Evolutionary conservation across 139 green algal genomes (phyloP).

Genomic region (Astrephomene gubernaculifera): DNA sequence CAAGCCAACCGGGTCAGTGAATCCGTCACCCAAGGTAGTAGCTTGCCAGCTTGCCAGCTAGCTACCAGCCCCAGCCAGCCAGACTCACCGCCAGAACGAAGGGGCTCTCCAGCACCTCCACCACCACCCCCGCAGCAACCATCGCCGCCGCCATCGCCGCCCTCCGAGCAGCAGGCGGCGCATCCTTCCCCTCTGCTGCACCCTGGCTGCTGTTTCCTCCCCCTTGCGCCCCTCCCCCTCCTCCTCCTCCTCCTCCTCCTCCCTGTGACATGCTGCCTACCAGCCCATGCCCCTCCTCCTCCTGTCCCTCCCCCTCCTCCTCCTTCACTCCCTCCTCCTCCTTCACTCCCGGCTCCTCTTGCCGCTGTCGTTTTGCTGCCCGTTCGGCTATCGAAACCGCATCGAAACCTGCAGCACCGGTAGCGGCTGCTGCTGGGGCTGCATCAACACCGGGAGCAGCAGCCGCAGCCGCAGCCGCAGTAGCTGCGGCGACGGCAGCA

Average conservation of each 20-base stretch:
- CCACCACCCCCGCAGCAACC: neutral
- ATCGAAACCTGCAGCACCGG: too few relatives aligned
- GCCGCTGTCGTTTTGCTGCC: too few relatives aligned
- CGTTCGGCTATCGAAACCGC: too few relatives aligned
- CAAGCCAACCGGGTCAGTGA: neutral
- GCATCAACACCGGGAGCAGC: neutral
- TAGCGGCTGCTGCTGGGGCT: neutral
- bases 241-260: too few relatives aligned
- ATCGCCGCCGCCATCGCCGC: neutral
- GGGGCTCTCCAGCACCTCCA: constrained; percentile 21
- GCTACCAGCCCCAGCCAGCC: neutral
- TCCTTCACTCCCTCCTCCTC: too few relatives aligned
- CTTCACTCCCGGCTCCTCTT: too few relatives aligned
- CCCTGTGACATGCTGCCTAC: too few relatives aligned
- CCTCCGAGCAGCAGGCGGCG: neutral
- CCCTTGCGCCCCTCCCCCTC: too few relatives aligned
- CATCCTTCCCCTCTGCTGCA: neutral
- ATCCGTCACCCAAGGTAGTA: neutral
- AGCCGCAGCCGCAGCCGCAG: neutral
- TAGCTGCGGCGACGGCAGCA: neutral
- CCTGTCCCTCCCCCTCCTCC: too few relatives aligned
- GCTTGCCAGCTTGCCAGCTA: too few relatives aligned
- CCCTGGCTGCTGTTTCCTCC: too few relatives aligned
- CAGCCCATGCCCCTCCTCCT: too few relatives aligned
- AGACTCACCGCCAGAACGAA: constrained; percentile 7